Base-by-base conservation (phyloP, 2,329 filamentous ascomycete species). In the Talaromyces atroroseus region DNA sequence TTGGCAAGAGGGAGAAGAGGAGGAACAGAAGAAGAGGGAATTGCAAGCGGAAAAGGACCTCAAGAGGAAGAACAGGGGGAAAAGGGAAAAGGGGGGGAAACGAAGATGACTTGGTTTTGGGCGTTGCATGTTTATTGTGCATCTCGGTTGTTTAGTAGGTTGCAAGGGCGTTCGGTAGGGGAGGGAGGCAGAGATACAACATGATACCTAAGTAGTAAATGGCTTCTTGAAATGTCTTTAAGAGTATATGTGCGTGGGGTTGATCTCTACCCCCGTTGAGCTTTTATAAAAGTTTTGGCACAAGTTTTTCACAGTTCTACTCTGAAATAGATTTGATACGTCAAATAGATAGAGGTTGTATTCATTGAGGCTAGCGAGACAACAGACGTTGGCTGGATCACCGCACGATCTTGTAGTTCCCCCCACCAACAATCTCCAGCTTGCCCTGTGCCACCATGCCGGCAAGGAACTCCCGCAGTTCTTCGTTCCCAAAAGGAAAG, bases 401-500 rank as follows among this genome's bases (percentile, higher is more conserved):
- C 2, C 47, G 48, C 36, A 65, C 52, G 57, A 77, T 71, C 69
- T 82, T 83, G 73, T 91, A 92, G 74, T 85, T 88, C 40, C 87
- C 87, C 5, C 86, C 86, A 56, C 69, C 58, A 67, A 78, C 65
- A 85, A 79, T 72, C 72, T 91, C 88, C 66, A 95, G 73, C 64
- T 84, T 83, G 29, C 85, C 86, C 44, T 82, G 83, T 5, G 78
- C 77, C n/a, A 92, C 86, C 82, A 95, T 92, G 58, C 87, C 84
- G 8, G 77, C 82, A 57, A 97, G 73, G 68, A 96, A 88, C 70
- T 88, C 88, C 65, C 85, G 83, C 60, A 97, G 74, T 74, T 97
- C 92, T 68, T 96, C 92, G 66, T 89, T 89, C 60, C 87, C 90
- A 81, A 90, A 96, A 0, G 89, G 84, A 68, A 96, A 96, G 1